Conservation (phyloP, 2,329 filamentous ascomycete species). For the Alternaria conjuncta region DNA sequence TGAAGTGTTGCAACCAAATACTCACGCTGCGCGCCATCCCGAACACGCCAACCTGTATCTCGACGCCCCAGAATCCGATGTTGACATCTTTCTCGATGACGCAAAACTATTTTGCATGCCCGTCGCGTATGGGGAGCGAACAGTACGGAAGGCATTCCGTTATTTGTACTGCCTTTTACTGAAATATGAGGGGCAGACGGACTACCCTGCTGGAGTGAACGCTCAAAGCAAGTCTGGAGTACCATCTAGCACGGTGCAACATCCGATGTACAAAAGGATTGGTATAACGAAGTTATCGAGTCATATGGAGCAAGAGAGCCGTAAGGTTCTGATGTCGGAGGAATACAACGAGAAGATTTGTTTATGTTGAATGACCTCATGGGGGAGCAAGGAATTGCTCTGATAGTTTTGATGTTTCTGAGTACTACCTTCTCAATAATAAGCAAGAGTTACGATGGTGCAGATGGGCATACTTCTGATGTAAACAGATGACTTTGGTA, state of each 20-base stretch:
- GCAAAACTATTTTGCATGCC: constrained; percentile 15
- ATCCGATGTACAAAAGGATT: no score
- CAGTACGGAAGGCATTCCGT: not conserved
- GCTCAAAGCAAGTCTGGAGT: no score
- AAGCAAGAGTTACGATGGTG: no score
- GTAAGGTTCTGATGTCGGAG: not conserved
- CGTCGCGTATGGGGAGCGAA: constrained; percentile 4
- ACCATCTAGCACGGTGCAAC: no score
- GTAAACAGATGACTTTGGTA: not conserved
- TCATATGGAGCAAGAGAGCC: not conserved
- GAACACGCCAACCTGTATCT: constrained; percentile 1
- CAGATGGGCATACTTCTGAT: no score
- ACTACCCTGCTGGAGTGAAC: no score
- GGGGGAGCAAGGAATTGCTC: not conserved
- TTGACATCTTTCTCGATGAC: constrained; percentile 1
- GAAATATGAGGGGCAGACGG: not conserved
- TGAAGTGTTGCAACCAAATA: not conserved
- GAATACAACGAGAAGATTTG: not conserved
- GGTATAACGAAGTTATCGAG: not conserved
- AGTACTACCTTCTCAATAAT: no score
- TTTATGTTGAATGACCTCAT: not conserved
- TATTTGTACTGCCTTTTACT: constrained; percentile 8
- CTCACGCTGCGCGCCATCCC: not conserved
- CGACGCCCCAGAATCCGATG: constrained; percentile 6
- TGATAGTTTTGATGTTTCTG: no score